Conservation (phyloP, 306 rosid genomes). For the Cicer pinnatifidum region DNA sequence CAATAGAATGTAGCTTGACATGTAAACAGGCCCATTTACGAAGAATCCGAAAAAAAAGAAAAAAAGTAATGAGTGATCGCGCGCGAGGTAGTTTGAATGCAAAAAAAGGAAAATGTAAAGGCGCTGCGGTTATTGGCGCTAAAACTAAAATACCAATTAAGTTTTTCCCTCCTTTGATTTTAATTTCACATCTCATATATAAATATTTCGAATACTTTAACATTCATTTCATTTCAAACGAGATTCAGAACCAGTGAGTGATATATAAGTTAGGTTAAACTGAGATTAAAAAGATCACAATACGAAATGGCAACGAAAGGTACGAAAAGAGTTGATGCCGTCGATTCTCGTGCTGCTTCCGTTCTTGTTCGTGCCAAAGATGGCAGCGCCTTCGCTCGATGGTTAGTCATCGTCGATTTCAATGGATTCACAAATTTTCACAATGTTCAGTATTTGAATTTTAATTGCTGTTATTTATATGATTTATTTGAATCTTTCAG, state of each 20-base stretch:
- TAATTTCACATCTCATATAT: constrained; percentile 10
- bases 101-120: constrained; percentile 16
- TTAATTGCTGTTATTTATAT: background rate
- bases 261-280: background rate
- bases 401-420: constrained; percentile 46
- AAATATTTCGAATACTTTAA: background rate
- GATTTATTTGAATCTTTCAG: constrained; percentile 40
- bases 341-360: constrained; percentile 47
- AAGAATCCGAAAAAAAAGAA: background rate
- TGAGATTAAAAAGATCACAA: background rate
- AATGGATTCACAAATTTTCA: background rate
- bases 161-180: constrained; percentile 34
- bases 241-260: background rate
- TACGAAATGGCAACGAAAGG: constrained; percentile 49
- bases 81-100: background rate
- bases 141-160: background rate
- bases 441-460: background rate
- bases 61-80: background rate
- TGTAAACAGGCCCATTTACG: background rate
- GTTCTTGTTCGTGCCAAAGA: constrained; percentile 75
- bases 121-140: constrained; percentile 40
- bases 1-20: background rate
- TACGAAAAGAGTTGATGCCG: constrained; percentile 77
- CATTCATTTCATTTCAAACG: background rate
- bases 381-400: constrained; percentile 89